Conservation (phyloP, 2,329 filamentous ascomycete species). For the Hypoxylon rubiginosum region DNA sequence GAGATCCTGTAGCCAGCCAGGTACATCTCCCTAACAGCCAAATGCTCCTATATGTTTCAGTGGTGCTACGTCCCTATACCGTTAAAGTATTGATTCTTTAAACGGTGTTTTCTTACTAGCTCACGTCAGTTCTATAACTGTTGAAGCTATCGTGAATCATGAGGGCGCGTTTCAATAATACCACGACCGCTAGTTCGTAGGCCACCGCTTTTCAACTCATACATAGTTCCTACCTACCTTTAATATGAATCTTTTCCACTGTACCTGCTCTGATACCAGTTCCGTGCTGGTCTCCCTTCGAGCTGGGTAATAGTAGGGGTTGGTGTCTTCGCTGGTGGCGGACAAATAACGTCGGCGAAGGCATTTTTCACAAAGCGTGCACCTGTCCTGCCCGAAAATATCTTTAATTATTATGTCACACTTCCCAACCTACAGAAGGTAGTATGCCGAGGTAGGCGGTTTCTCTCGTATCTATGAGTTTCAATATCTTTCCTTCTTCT, state of each 20-base stretch:
- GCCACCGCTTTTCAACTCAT: no score
- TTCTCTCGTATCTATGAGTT: not conserved
- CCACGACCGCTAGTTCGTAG: no score
- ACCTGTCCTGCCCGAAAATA: not conserved
- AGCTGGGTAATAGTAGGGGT: no score
- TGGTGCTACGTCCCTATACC: not conserved
- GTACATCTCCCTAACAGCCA: constrained; percentile 6
- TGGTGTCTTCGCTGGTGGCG: no score
- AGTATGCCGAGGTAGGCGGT: not conserved
- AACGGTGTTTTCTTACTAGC: not conserved
- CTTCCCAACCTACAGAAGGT: no score
- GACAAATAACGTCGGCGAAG: not conserved
- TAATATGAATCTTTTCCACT: no score
- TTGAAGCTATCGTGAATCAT: not conserved
- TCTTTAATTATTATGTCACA: not conserved
- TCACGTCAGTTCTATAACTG: not conserved
- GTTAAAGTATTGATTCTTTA: not conserved
- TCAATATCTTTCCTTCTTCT: not conserved
- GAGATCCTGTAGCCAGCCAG: constrained; percentile 14
- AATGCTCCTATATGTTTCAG: not conserved
- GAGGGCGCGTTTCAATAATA: not conserved
- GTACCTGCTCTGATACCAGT: no score
- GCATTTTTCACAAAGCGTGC: not conserved
- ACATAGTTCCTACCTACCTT: no score
- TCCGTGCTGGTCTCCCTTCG: no score